Base-by-base conservation (phyloP, 176 grass and related monocot species). In the Carex pumila region DNA sequence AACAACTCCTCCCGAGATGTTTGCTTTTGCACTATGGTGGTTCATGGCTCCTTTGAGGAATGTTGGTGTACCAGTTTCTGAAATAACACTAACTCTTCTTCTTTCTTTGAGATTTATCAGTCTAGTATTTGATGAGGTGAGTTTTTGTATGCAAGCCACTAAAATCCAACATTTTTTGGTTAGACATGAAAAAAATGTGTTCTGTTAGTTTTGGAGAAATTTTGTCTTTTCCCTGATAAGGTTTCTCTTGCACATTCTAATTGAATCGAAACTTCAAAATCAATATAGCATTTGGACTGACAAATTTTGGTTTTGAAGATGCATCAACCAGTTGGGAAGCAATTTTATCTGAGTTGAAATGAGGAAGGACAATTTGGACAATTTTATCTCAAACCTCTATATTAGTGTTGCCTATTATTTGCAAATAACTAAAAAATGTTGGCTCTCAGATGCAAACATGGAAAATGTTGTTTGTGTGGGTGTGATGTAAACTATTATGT, bases 81-180 rank as follows among this genome's bases (percentile, higher is more conserved):
- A 98, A 90, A 98, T 93, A 85, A 88, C 91, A 88, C 91, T 98
- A 79, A 98, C 91, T 30, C 88, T 98, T 7, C 83, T 98, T 71
- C 87, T 98, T 84, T 98, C 96, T 55, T 85, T 98, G 85, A 98
- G 93, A 83, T 95, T 98, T 82, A 92, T 98, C 80, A 95, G 90
- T 89, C 90, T 98, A 71, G 96, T 95, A 54, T 95, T 98, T 85
- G 96, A 98, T 87, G 96, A 98, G 96, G 96, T 76, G 88, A 93
- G 91, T 86, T 75, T 81, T 53, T 82, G 79, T 47, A 5, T 61
- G 7, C 10, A 54, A 53, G 17, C 15, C 39, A 19, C 25, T 25
- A 25, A 25, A 14, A 85, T 59, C 13, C 36, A 22, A 52, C 12
- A 72, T 25, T 61, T 57, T 25, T 25, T 62, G 60, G 60, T 25